phyloP scores from a whole-genome alignment of 768 basidiomycete genomes.

The Lepiota subincarnata region DNA sequence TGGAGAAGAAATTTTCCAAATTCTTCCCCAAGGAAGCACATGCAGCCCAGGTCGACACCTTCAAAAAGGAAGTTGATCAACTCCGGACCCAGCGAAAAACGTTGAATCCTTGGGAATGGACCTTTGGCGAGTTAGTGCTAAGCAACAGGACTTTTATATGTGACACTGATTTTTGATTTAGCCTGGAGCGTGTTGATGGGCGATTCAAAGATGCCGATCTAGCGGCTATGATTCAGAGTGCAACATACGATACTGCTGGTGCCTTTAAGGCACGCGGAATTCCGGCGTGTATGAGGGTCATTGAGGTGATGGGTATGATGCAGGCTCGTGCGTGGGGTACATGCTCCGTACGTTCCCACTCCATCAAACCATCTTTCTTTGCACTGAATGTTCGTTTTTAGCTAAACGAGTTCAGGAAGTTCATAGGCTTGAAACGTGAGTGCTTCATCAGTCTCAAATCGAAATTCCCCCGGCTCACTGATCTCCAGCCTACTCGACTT shows the following conservation, averaged over 20 bases:
- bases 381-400: slow-evolving; percentile 18
- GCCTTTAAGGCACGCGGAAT: slow-evolving; percentile 69
- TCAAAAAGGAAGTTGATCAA: slow-evolving; percentile 29
- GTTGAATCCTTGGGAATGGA: slow-evolving; percentile 44
- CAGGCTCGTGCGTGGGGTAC: slow-evolving; percentile 64
- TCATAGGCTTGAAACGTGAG: slow-evolving; percentile 66
- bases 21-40: slow-evolving; percentile 41
- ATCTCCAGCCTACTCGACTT: slow-evolving; percentile 50
- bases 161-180: slow-evolving; percentile 18
- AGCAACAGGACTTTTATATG: not conserved
- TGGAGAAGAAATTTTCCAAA: slow-evolving; percentile 39
- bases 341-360: slow-evolving; percentile 52
- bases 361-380: not conserved
- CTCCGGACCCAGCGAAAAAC: slow-evolving; percentile 17
- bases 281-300: slow-evolving; percentile 57
- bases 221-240: slow-evolving; percentile 56
- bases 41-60: slow-evolving; percentile 32
- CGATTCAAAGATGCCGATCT: slow-evolving; percentile 62
- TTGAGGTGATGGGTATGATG: slow-evolving; percentile 68
- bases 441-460: not conserved
- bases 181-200: slow-evolving; percentile 51
- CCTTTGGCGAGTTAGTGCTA: slow-evolving; percentile 44
- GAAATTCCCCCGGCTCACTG: not conserved
- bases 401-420: slow-evolving; percentile 71
- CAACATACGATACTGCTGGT: slow-evolving; percentile 54